phyloP scores from a whole-genome alignment of 768 basidiomycete species.

The Lentinula edodes region DNA sequence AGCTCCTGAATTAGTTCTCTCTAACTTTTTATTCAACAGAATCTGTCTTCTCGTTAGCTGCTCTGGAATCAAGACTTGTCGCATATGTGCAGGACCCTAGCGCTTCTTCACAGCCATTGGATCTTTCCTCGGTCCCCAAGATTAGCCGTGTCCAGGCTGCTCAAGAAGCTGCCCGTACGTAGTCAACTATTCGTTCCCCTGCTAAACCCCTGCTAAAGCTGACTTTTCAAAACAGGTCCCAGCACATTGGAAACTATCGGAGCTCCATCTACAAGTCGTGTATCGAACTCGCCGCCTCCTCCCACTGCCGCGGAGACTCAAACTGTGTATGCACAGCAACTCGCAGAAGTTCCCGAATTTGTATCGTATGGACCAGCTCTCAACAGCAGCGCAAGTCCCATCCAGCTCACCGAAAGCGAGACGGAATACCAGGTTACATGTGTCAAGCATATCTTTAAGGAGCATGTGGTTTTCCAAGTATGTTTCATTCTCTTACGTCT shows the following conservation, averaged over 20 bases:
- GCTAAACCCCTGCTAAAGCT: neutral
- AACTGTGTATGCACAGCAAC: slow-evolving; percentile 82
- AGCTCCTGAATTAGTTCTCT: slow-evolving; percentile 3
- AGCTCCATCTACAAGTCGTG: slow-evolving; percentile 57
- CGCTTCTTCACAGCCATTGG: slow-evolving; percentile 72
- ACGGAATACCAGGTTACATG: slow-evolving; percentile 97
- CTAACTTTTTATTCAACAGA: slow-evolving; percentile 42
- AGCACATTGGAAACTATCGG: slow-evolving; percentile 84
- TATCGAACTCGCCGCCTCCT: slow-evolving; percentile 56
- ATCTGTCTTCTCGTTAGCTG: slow-evolving; percentile 87
- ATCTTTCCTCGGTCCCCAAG: slow-evolving; percentile 82
- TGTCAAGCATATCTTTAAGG: slow-evolving; percentile 95
- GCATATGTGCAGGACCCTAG: slow-evolving; percentile 84
- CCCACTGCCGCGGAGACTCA: slow-evolving; percentile 85
- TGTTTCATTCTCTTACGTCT: slow-evolving; percentile 13
- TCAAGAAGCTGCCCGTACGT: slow-evolving; percentile 80
- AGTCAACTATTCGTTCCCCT: neutral
- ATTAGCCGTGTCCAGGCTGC: slow-evolving; percentile 91
- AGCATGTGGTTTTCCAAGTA: slow-evolving; percentile 96
- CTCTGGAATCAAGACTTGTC: slow-evolving; percentile 88
- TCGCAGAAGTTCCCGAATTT: slow-evolving; percentile 83
- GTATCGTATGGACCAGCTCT: slow-evolving; percentile 79
- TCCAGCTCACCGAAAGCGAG: slow-evolving; percentile 90
- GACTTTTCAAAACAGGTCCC: slow-evolving; percentile 49
- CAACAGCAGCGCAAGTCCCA: slow-evolving; percentile 75